Conservation (phyloP, 73 alveolate genomes). For the Paramecium tetraurelia region DNA sequence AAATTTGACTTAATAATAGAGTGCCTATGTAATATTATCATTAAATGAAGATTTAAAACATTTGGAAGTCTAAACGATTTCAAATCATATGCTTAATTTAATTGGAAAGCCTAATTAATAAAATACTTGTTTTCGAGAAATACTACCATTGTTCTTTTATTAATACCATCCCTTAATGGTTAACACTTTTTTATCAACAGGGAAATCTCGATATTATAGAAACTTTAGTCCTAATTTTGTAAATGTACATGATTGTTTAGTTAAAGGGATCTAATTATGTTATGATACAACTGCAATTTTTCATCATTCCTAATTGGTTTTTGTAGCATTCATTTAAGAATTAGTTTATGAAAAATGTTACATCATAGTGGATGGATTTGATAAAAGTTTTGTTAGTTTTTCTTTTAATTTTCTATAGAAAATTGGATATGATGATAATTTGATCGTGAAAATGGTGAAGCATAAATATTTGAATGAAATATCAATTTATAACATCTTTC, state of each 20-base stretch:
- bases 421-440: background rate
- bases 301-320: background rate
- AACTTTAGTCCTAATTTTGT: background rate
- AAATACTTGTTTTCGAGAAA: background rate
- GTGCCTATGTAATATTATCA: background rate
- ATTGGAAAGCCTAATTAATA: background rate
- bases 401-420: background rate
- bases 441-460: background rate
- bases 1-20: background rate
- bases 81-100: background rate
- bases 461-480: background rate
- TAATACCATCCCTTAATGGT: background rate
- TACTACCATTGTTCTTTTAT: background rate
- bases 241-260: background rate
- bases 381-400: background rate
- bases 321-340: background rate
- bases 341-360: background rate
- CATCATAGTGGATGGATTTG: background rate
- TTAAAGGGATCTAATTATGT: background rate
- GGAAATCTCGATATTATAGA: background rate
- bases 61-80: background rate
- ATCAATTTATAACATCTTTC: background rate
- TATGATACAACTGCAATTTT: background rate
- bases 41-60: conserved; percentile 22
- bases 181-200: background rate